phyloP scores from a whole-genome alignment of 495 filamentous ascomycete species.

The Penicillium paxilli region DNA sequence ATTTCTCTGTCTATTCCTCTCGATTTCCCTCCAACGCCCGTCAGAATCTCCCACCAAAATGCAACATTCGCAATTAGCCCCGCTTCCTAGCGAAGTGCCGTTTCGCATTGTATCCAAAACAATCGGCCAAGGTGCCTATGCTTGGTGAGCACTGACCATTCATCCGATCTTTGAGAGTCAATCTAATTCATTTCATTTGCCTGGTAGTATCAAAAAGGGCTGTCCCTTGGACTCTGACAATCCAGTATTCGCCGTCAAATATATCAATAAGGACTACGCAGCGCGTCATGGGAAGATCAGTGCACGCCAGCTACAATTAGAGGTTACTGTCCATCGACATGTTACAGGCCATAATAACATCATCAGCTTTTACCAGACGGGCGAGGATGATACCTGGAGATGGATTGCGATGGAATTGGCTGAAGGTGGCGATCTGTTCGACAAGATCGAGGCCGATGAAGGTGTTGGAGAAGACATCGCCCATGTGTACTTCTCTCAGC shows the following conservation, averaged over 20 bases:
- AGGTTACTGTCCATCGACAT: constrained; percentile 83
- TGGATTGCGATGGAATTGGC: constrained; percentile 99
- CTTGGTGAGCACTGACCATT: constrained; percentile 67
- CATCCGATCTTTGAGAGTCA: neutral
- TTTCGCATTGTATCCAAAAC: constrained; percentile 96
- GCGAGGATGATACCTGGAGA: constrained; percentile 85
- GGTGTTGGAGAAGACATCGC: constrained; percentile 91
- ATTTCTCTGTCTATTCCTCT: neutral
- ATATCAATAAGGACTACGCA: constrained; percentile 96
- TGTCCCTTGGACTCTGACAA: constrained; percentile 63
- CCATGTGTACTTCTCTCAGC: constrained; percentile 92
- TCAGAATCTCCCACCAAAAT: constrained; percentile 29
- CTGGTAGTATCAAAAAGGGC: constrained; percentile 87
- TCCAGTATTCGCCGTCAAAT: constrained; percentile 94
- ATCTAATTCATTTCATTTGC: constrained; percentile 6
- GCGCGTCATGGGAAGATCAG: constrained; percentile 84
- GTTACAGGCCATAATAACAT: constrained; percentile 89
- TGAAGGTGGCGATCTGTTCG: constrained; percentile 94
- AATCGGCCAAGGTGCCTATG: constrained; percentile 94
- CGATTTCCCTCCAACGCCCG: neutral
- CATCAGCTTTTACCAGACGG: constrained; percentile 84
- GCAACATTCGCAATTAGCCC: constrained; percentile 83
- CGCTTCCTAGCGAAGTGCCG: constrained; percentile 80
- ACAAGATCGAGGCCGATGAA: constrained; percentile 97
- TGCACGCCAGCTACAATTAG: constrained; percentile 82